phyloP scores from a whole-genome alignment of 164 flowering plant species.

The Macadamia tetraphylla region DNA sequence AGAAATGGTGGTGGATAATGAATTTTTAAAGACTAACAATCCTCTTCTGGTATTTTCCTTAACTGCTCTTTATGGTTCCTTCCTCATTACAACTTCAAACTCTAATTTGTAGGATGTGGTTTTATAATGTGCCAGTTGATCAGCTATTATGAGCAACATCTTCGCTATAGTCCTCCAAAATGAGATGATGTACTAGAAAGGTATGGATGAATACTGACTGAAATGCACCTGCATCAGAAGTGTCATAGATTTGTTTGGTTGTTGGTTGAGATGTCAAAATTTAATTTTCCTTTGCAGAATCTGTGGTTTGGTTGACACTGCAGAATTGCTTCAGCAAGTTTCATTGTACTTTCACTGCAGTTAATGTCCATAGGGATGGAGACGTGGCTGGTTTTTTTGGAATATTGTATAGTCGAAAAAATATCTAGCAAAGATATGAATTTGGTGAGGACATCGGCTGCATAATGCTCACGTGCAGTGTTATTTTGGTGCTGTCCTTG shows the following conservation, averaged over 20 bases:
- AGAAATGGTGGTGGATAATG: conserved; percentile 73
- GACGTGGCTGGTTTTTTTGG: background rate
- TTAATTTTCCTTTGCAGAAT: background rate
- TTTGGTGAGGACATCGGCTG: too few relatives aligned
- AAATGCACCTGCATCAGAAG: background rate
- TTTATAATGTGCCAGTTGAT: conserved; percentile 52
- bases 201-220: background rate
- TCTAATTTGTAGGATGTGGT: background rate
- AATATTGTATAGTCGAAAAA: too few relatives aligned
- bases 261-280: background rate
- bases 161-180: conserved; percentile 47
- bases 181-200: background rate
- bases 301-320: background rate
- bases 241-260: background rate
- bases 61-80: background rate
- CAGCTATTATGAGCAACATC: conserved; percentile 75
- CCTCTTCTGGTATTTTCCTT: conserved; percentile 57
- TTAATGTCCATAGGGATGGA: background rate
- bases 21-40: conserved; percentile 54
- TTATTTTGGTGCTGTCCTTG: too few relatives aligned
- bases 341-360: background rate
- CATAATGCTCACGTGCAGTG: too few relatives aligned
- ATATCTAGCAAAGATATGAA: too few relatives aligned
- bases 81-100: background rate
- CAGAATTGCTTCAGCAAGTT: background rate